Percentiles rank a stretch among this genome's conserved stretches.
Conservation (phyloP, 2,329 filamentous ascomycete species). For the Colletotrichum eremochloae region DNA sequence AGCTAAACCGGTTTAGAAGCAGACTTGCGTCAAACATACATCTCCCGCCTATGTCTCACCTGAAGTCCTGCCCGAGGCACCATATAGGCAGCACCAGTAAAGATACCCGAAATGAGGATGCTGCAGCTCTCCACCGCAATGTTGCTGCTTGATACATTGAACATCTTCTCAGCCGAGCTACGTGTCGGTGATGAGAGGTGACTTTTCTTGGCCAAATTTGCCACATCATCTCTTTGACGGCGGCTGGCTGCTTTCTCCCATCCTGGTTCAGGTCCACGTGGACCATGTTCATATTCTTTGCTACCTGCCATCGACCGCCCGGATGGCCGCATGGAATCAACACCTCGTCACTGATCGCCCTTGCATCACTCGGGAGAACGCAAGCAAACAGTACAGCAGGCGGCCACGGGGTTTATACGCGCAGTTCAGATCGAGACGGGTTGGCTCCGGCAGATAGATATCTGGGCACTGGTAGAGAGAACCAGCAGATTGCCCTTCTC, state of each 20-base stretch:
- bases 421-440: neutral
- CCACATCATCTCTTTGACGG: conserved; percentile 31
- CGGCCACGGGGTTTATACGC: neutral
- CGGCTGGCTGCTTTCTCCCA: conserved; percentile 8
- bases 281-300: conserved; percentile 7
- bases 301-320: conserved; percentile 29
- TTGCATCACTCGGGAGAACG: conserved; percentile 1
- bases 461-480: neutral
- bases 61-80: conserved; percentile 5
- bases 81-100: conserved; percentile 19
- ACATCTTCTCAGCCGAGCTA: conserved; percentile 10
- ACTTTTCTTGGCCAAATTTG: conserved; percentile 29
- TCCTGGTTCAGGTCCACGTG: conserved; percentile 19
- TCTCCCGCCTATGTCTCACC: conserved; percentile 32
- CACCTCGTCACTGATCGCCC: conserved; percentile 17
- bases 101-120: conserved; percentile 27
- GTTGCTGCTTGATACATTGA: conserved; percentile 11
- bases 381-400: neutral
- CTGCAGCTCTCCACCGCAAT: conserved; percentile 14
- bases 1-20: conserved; percentile 22
- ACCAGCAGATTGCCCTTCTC: neutral
- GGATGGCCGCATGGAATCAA: conserved; percentile 13
- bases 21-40: conserved; percentile 32
- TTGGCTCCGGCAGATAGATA: conserved; percentile 11
- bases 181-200: conserved; percentile 23